Evolutionary conservation across 2,329 filamentous ascomycete genomes (phyloP).

Genomic region (Pestalotiopsis fici): DNA sequence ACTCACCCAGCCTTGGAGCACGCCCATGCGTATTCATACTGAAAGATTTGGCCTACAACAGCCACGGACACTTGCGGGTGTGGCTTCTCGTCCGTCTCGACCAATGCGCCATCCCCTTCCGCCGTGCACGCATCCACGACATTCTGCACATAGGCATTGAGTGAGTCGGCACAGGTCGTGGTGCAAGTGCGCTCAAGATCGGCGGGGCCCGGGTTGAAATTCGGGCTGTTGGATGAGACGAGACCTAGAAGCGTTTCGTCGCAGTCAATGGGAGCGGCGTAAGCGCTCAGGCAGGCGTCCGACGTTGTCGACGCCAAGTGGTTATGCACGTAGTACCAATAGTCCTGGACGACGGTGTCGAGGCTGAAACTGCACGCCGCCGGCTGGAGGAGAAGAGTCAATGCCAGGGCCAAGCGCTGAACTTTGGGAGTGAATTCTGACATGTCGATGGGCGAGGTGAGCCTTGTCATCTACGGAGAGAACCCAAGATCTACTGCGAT

Average conservation of each 20-base stretch:
- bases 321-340: conserved; percentile 29
- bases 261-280: conserved; percentile 28
- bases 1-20: conserved; percentile 22
- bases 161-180: conserved; percentile 23
- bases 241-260: conserved; percentile 27
- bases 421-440: neutral
- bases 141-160: conserved; percentile 15
- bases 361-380: conserved; percentile 33
- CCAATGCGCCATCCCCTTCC: neutral
- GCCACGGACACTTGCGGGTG: conserved; percentile 13
- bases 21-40: conserved; percentile 22
- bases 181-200: conserved; percentile 27
- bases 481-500: neutral
- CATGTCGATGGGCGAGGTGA: neutral
- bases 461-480: neutral
- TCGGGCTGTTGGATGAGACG: conserved; percentile 27
- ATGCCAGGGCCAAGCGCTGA: neutral
- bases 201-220: conserved; percentile 22
- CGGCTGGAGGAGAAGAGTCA: neutral
- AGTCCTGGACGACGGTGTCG: conserved; percentile 25
- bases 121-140: neutral
- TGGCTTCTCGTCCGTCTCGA: conserved; percentile 17
- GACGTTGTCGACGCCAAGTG: conserved; percentile 29
- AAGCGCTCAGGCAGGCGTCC: conserved; percentile 28
- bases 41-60: conserved; percentile 19